phyloP scores from a whole-genome alignment of 2,329 filamentous ascomycete species.

The Trichoderma sp. region DNA sequence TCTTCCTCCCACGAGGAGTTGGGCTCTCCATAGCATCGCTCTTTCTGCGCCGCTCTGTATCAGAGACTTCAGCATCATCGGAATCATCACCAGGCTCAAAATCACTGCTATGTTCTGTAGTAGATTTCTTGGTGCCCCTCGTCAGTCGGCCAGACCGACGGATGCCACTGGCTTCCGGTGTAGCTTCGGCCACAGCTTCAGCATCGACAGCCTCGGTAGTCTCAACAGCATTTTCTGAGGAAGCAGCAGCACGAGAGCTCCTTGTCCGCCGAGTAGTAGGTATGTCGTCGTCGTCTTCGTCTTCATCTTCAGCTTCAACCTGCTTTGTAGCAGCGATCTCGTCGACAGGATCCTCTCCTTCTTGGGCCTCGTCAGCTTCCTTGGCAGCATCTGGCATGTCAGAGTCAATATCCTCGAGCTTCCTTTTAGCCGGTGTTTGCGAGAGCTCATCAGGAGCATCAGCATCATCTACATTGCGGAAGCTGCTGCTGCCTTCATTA shows the following conservation, averaged over 20 bases:
- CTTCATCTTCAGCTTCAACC: constrained; percentile 36
- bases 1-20: constrained; percentile 53
- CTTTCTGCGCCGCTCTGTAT: constrained; percentile 46
- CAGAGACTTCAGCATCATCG: constrained; percentile 53
- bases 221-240: constrained; percentile 40
- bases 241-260: constrained; percentile 40
- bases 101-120: constrained; percentile 62
- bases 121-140: constrained; percentile 49
- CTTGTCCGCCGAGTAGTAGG: constrained; percentile 54
- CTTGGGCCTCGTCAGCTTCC: constrained; percentile 6
- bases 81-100: constrained; percentile 65
- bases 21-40: constrained; percentile 55
- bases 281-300: constrained; percentile 49
- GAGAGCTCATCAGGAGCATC: constrained; percentile 47
- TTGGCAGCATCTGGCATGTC: constrained; percentile 36
- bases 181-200: constrained; percentile 37
- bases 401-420: constrained; percentile 36
- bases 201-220: constrained; percentile 31
- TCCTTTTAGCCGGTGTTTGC: constrained; percentile 36
- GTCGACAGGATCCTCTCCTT: constrained; percentile 34
- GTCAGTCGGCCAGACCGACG: constrained; percentile 51
- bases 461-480: constrained; percentile 42
- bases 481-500: constrained; percentile 55
- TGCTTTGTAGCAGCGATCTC: constrained; percentile 32
- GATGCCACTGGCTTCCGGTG: constrained; percentile 39